Evolutionary conservation across 306 rosid genomes (phyloP), one percentile per base, ranked within the genome.

Genomic region (Sesbania bispinosa): DNA sequence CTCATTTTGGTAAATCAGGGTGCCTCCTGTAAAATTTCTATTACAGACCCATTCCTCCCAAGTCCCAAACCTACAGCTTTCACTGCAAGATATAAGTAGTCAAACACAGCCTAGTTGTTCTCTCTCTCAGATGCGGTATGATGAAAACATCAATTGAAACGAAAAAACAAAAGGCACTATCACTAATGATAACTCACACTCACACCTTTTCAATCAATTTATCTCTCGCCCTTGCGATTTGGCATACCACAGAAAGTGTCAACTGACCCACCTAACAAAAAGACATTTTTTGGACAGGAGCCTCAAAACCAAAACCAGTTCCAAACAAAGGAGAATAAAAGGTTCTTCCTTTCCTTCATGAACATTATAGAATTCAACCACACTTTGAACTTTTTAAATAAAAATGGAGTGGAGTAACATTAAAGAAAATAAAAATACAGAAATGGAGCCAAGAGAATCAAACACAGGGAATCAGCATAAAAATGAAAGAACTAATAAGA

Each of bases 71-170:
- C 9, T 46, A 57, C 26, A 82, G 41, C 68, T 58, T 68, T 51
- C 15, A 73, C 62, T 67, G 42, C 62, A 33, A 45, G 45, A 42
- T 68, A 50, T 5, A 39, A 62, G 70, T 59, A 75, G 57, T 50
- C 76, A 83, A 77, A 69, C 80, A 54, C 52, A 41, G 62, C 69
- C 41, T 72, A 35, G n/a, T 38, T 24, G 27, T 71, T 69, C 60
- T 57, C 59, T 19, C 58, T 51, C 64, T 47, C 41, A 62, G 75
- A 36, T 55, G 70, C 50, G 63, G 24, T 10, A 51, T 64, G 62
- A 26, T 33, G n/a, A 13, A 57, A 50, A 35, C 71, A 74, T 38
- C 77, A 32, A 51, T 77, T 57, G 62, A 63, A 69, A 30, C 41
- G 0, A 6, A 74, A 77, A 79, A 76, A 59, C 43, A 35, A 45